Evolutionary conservation across 2,329 filamentous ascomycete genomes (phyloP), one percentile per base, ranked within the genome.

Genomic region (Fusarium luffae): DNA sequence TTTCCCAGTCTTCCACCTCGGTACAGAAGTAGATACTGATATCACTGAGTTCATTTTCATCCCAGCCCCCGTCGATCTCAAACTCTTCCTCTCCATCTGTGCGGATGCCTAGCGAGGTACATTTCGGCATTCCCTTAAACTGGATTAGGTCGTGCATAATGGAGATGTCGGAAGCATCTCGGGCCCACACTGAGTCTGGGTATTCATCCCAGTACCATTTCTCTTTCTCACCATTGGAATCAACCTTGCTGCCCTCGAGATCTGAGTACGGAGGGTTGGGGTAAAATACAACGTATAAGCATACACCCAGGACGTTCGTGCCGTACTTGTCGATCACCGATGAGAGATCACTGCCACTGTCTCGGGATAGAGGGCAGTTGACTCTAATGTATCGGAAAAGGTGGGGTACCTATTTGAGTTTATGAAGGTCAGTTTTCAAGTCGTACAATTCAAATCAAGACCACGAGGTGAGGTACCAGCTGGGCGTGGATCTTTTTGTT

Each of bases 131-230:
- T 7, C 52, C 37, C 13, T 63, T 59, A 19, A 48, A 63, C 23
- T 43, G 51, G 6, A 59, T 32, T 14, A 66, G 18, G 7, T 54
- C 19, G n/a, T 49, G 46, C 3, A 66, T 47, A 10, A n/a, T 19
- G 6, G 34, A 5, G 8, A 43, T 14, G 7, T 59, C 37, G 19
- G n/a, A 16, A 10, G n/a, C 32, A 16, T 54, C 28, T 18, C 28
- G 41, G n/a, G 63, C 59, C 59, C 59, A 66, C 9, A 64, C 59
- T 1, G 59, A 66, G 9, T 28, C 18, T 12, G 54, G 54, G 5
- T 51, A 52, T 7, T 52, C 21, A 4, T 34, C n/a, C 46, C 44
- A 30, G 41, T 49, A 32, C 44, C 50, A 19, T 23, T 13, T 14
- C 19, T 40, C 25, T 34, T 37, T 18, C 4, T 37, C 41, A 8